These are phyloP conservation scores for Rhynchospora tenuis DNA, from an alignment of 176 grass and related monocot genomes.

Conservation along the genomic window DNA sequence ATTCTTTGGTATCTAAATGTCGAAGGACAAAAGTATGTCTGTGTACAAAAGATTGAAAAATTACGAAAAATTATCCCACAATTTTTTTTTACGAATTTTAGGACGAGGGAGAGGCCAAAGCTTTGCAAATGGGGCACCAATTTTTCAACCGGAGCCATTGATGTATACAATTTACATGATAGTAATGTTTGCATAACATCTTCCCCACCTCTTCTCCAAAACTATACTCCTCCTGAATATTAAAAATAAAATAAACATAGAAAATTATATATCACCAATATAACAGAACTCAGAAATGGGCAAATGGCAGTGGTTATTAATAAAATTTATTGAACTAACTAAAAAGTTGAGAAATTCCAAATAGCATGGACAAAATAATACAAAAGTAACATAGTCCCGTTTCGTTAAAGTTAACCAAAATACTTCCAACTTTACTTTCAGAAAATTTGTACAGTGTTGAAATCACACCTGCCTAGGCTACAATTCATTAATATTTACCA, in stretches of 20 bases:
- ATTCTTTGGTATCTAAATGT: conserved; percentile 11
- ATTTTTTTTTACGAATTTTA: conserved; percentile 21
- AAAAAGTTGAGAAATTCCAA: not conserved
- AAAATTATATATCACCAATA: not conserved
- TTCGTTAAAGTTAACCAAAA: not conserved
- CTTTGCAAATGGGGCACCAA: conserved; percentile 95
- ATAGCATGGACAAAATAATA: not conserved
- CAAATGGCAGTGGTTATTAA: not conserved
- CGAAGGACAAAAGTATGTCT: not conserved
- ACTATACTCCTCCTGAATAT: conserved; percentile 69
- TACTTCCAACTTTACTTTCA: not conserved
- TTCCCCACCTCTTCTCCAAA: conserved; percentile 53
- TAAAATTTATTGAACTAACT: not conserved
- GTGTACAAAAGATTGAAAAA: conserved; percentile 8
- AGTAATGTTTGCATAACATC: conserved; percentile 64
- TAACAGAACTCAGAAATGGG: not conserved
- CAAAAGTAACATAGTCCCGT: not conserved
- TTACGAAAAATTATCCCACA: not conserved
- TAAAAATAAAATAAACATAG: not conserved
- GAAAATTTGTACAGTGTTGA: not conserved
- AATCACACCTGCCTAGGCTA: not conserved
- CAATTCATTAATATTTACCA: not conserved
- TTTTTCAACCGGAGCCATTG: conserved; percentile 94
- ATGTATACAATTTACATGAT: conserved; percentile 74
- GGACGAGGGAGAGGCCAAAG: conserved; percentile 30